These are phyloP conservation scores for Ogataea paraovalis DNA, from an alignment of 805 yeast species.

Conservation along the genomic window DNA sequence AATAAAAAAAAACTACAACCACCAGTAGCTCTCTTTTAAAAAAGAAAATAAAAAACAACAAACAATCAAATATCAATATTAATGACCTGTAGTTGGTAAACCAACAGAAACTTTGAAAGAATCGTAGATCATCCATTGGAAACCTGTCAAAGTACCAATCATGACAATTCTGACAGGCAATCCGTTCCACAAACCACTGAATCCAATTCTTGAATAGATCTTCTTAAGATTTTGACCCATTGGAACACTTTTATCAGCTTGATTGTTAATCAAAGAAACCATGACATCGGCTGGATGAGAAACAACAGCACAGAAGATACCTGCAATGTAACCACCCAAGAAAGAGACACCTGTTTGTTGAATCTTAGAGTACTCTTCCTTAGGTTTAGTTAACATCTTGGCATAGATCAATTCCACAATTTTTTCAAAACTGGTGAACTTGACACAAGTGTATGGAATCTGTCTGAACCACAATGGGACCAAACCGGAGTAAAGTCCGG, in stretches of 20 bases:
- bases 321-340: slow-evolving; percentile 94
- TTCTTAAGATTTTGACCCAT: slow-evolving; percentile 63
- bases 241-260: slow-evolving; percentile 59
- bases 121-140: slow-evolving; percentile 96
- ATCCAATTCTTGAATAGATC: slow-evolving; percentile 82
- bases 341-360: slow-evolving; percentile 95
- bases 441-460: slow-evolving; percentile 98
- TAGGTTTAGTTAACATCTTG: slow-evolving; percentile 62
- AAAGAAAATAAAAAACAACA: background rate
- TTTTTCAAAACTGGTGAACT: slow-evolving; percentile 91
- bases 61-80: background rate
- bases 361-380: slow-evolving; percentile 60
- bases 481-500: slow-evolving; percentile 76
- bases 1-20: too few relatives aligned
- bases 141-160: slow-evolving; percentile 96
- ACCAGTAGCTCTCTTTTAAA: too few relatives aligned
- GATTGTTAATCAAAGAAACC: slow-evolving; percentile 89
- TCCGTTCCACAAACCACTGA: slow-evolving; percentile 92
- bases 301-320: slow-evolving; percentile 91
- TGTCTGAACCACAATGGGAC: slow-evolving; percentile 95
- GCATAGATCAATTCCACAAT: slow-evolving; percentile 79
- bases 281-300: slow-evolving; percentile 99
- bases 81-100: slow-evolving; percentile 83
- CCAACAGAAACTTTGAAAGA: slow-evolving; percentile 94
- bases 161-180: slow-evolving; percentile 89